Evolutionary conservation across 805 yeast species (phyloP).

Genomic region (Blastobotrys attinorum): DNA sequence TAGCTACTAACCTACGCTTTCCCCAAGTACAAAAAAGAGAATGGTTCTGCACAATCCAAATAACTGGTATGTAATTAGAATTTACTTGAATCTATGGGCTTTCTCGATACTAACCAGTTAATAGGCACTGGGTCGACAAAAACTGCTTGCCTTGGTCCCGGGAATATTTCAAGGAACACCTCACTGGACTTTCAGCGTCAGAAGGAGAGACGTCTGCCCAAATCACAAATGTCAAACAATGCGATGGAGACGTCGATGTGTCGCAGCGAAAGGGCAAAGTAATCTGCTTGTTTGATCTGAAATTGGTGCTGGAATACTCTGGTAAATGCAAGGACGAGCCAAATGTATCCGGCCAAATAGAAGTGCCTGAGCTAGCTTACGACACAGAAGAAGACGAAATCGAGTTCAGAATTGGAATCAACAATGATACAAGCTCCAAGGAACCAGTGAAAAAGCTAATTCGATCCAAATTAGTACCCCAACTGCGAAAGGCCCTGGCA

Average conservation of each 20-base stretch:
- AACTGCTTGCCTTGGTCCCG: slow-evolving; percentile 92
- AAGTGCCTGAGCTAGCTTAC: slow-evolving; percentile 88
- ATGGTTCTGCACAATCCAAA: slow-evolving; percentile 97
- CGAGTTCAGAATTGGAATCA: slow-evolving; percentile 70
- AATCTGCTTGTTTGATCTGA: slow-evolving; percentile 80
- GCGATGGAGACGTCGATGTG: slow-evolving; percentile 96
- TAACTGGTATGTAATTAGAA: slow-evolving; percentile 46
- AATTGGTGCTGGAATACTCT: slow-evolving; percentile 49
- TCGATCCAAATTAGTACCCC: slow-evolving; percentile 56
- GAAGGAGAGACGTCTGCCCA: slow-evolving; percentile 27
- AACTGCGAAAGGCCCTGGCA: slow-evolving; percentile 51
- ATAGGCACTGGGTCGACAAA: slow-evolving; percentile 95
- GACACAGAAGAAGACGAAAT: slow-evolving; percentile 81
- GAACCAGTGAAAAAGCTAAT: slow-evolving; percentile 43
- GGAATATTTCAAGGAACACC: slow-evolving; percentile 57
- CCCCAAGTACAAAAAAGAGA: not conserved
- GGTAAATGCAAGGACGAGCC: slow-evolving; percentile 37
- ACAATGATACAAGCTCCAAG: slow-evolving; percentile 40
- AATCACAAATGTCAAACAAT: slow-evolving; percentile 42
- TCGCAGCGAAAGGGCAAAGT: slow-evolving; percentile 96
- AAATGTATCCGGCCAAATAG: slow-evolving; percentile 60
- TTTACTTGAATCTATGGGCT: too few species aligned
- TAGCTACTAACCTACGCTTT: not conserved
- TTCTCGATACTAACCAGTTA: not conserved
- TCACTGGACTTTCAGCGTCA: slow-evolving; percentile 43